Base-by-base conservation (phyloP, 2,329 filamentous ascomycete genomes). In the Paecilomyces variotii region DNA sequence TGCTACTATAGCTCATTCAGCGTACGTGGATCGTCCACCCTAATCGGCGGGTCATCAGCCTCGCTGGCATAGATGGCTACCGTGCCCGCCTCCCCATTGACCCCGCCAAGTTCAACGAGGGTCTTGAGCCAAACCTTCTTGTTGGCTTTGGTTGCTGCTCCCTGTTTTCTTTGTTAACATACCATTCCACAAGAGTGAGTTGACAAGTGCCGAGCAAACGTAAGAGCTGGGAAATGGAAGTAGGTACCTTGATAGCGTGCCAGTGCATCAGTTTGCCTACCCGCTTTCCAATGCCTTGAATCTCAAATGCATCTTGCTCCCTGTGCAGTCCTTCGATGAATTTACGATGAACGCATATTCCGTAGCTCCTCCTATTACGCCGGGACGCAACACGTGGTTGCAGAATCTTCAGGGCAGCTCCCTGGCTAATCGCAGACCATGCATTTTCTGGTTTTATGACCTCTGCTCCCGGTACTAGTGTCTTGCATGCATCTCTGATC, bases 221-320 rank as follows among this genome's bases (percentile, higher is more conserved):
- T 19, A 32, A 32, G 6, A 32, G 30, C 7, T 9, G 2, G 6
- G 7, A 32, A 32, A 1, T 6, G 6, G 12, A 5, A 49, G 6
- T 49, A n/a, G 39, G 14, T 52, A 60, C 59, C 26, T 30, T 58
- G 24, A 54, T 60, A 2, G 58, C 52, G 11, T 60, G 59, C 59
- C 59, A 60, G 28, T 49, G 34, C 56, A 58, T 58, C 14, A 10
- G 24, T 5, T 58, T 60, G 6, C 39, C 19, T 19, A 50, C 56
- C n/a, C 54, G 54, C n/a, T 45, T 60, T 9, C 56, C 54, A 12
- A 51, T 19, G 1, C 49, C 27, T 19, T 56, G 45, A 12, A 50
- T 35, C 26, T 39, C 14, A 5, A 45, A 45, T 2, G 56, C 30
- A 10, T 54, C 12, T 6, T 54, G 39, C 7, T 56, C 11, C 6